phyloP scores from a whole-genome alignment of 1,284 basidiomycete genomes.

The Austropuccinia psidii region DNA sequence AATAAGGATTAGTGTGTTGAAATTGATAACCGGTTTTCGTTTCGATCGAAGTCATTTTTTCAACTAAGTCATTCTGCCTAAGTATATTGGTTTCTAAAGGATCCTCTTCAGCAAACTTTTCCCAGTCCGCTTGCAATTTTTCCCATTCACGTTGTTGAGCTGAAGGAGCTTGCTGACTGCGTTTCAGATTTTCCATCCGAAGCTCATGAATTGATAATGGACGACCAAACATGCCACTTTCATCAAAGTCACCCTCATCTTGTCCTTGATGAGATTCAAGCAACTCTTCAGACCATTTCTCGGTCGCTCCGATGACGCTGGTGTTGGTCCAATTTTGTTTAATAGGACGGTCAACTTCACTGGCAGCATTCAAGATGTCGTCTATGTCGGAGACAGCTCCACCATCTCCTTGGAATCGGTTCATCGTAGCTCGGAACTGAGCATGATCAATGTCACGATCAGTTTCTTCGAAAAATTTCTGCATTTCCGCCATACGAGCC shows the following conservation, averaged over 20 bases:
- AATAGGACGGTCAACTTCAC: not conserved
- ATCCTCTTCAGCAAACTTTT: slow-evolving; percentile 52
- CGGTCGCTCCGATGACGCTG: slow-evolving; percentile 14
- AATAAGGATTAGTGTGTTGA: not conserved
- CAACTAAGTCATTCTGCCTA: not conserved
- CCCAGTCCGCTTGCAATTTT: slow-evolving; percentile 71
- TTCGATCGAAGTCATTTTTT: slow-evolving; percentile 50
- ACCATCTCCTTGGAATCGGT: slow-evolving; percentile 24
- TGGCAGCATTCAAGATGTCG: slow-evolving; percentile 18
- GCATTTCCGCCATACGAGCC: not conserved
- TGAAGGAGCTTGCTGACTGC: slow-evolving; percentile 33
- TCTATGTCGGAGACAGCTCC: not conserved
- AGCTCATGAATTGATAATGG: slow-evolving; percentile 42
- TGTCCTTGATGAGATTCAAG: not conserved
- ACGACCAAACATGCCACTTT: slow-evolving; percentile 19
- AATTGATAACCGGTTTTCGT: slow-evolving; percentile 12
- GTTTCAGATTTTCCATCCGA: slow-evolving; percentile 37
- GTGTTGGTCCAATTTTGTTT: not conserved
- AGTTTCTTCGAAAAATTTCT: slow-evolving; percentile 6
- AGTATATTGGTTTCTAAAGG: too few relatives aligned
- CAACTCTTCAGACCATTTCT: slow-evolving; percentile 14
- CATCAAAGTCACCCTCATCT: not conserved
- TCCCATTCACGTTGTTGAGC: slow-evolving; percentile 54
- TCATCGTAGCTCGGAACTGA: slow-evolving; percentile 3
- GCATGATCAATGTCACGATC: not conserved